Percentiles rank a stretch among this genome's conserved stretches.
phyloP scores from a whole-genome alignment of 768 basidiomycete species.

The Rhodosporidiobolus sp. region DNA sequence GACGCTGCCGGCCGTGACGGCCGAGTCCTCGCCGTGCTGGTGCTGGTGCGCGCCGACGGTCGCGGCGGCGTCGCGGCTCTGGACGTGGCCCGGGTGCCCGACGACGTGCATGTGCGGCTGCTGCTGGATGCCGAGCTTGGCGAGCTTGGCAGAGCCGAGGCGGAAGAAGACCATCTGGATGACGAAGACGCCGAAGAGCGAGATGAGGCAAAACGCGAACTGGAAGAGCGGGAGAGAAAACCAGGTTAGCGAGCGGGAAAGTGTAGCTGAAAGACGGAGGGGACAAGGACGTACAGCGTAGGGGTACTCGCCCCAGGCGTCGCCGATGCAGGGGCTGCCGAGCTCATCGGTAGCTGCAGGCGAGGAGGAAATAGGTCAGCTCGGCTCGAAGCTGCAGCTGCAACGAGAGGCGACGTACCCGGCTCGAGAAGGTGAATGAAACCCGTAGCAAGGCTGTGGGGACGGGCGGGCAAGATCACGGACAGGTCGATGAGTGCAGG shows the following conservation, averaged over 20 bases:
- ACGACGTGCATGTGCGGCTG: constrained; percentile 24
- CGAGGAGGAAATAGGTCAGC: not conserved
- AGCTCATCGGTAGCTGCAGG: constrained; percentile 33
- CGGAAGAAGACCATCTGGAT: constrained; percentile 43
- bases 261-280: not conserved
- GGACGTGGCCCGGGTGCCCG: constrained; percentile 21
- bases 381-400: not conserved
- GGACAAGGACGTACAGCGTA: constrained; percentile 28
- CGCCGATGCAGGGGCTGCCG: constrained; percentile 43
- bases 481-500: too few species aligned
- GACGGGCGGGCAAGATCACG: constrained; percentile 30
- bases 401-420: not conserved
- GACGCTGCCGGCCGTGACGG: not conserved
- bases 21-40: not conserved
- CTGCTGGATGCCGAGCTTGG: constrained; percentile 34
- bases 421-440: constrained; percentile 44
- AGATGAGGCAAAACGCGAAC: constrained; percentile 44
- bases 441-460: constrained; percentile 43
- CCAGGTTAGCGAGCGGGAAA: not conserved
- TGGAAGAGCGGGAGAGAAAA: not conserved
- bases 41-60: not conserved
- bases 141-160: constrained; percentile 38
- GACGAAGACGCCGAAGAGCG: constrained; percentile 43
- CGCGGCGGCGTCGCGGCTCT: constrained; percentile 5
- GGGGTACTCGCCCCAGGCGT: constrained; percentile 46